These are phyloP conservation scores for Brassica incana DNA, from an alignment of 345 rosid species.

Conservation along the genomic window DNA sequence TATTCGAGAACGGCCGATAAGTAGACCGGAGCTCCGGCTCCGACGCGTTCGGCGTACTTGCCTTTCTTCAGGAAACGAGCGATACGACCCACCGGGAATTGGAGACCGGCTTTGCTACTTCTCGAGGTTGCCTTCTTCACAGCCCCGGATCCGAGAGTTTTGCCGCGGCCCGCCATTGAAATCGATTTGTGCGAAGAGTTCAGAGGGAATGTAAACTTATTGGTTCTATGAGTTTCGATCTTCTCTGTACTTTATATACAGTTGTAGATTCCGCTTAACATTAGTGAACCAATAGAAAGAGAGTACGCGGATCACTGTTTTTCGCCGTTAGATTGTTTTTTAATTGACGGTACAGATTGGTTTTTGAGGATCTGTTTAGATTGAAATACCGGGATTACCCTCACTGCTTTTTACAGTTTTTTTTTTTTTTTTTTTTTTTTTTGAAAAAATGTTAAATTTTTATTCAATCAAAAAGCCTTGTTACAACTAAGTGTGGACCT, in stretches of 20 bases:
- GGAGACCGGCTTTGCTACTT: slow-evolving; percentile 93
- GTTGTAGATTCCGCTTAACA: not conserved
- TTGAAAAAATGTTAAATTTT: too few relatives aligned
- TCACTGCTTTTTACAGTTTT: not conserved
- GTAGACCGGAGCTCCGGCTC: slow-evolving; percentile 96
- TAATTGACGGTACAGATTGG: not conserved
- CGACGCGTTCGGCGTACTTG: slow-evolving; percentile 90
- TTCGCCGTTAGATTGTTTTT: not conserved
- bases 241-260: not conserved
- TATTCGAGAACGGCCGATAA: slow-evolving; percentile 94
- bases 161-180: slow-evolving; percentile 87
- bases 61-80: slow-evolving; percentile 93
- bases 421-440: too few relatives aligned
- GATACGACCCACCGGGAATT: slow-evolving; percentile 90
- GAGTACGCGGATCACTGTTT: not conserved
- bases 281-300: not conserved
- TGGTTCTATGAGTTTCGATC: not conserved
- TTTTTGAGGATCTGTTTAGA: not conserved
- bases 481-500: too few relatives aligned
- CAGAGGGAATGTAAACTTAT: not conserved
- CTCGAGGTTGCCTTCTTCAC: slow-evolving; percentile 81
- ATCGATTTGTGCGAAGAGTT: not conserved
- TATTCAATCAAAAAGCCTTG: too few relatives aligned
- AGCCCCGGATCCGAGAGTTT: slow-evolving; percentile 83
- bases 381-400: not conserved